Evolutionary conservation across 495 filamentous ascomycete genomes (phyloP).

Genomic region (Hyaloscypha variabilis): DNA sequence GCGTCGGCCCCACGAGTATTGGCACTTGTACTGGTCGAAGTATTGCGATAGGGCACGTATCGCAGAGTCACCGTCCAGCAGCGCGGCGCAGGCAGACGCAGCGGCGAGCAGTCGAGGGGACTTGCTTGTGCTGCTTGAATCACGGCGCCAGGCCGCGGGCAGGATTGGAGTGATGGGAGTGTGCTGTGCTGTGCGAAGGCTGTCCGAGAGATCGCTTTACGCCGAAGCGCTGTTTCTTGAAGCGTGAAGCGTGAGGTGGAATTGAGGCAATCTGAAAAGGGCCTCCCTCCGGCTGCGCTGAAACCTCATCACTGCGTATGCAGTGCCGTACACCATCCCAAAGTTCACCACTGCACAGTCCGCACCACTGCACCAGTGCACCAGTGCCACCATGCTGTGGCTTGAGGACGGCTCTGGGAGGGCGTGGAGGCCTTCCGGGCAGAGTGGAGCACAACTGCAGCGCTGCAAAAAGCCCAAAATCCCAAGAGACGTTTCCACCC

Average conservation of each 20-base stretch:
- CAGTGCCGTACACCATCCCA: conserved; percentile 9
- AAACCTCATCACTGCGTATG: conserved; percentile 23
- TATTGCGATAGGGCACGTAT: conserved; percentile 5
- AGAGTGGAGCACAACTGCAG: neutral
- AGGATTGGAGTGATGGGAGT: neutral
- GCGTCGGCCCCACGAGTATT: neutral
- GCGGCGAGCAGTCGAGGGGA: neutral
- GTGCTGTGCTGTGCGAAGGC: neutral
- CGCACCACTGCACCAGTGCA: too few relatives aligned
- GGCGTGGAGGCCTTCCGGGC: neutral
- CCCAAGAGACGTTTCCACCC: conserved; percentile 29
- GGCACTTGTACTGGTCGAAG: conserved; percentile 2
- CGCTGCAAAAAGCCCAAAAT: conserved; percentile 10
- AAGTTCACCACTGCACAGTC: neutral
- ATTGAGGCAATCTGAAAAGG: neutral
- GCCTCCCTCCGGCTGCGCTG: conserved; percentile 6
- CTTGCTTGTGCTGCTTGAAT: neutral
- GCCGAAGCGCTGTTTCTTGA: neutral
- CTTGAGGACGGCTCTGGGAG: neutral
- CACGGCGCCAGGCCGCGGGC: neutral
- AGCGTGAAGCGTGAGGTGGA: neutral
- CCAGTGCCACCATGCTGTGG: too few relatives aligned
- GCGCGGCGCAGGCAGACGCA: neutral
- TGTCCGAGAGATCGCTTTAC: neutral
- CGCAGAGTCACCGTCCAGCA: neutral